phyloP scores from a whole-genome alignment of 2,329 filamentous ascomycete genomes.

The Stagonosporopsis rhizophila region DNA sequence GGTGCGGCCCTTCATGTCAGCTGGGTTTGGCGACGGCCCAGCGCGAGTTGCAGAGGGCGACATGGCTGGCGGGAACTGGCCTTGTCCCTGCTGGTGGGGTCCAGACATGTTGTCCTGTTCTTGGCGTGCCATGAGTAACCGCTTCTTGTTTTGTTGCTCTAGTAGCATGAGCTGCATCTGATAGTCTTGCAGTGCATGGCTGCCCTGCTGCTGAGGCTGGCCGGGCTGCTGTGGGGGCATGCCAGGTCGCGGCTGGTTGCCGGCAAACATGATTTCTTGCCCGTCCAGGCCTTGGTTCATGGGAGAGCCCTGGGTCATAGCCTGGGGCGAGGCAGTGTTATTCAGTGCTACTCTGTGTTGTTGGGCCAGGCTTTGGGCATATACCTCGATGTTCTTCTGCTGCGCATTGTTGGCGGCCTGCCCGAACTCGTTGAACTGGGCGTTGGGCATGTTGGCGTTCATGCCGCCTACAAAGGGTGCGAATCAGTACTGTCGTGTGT shows the following conservation, averaged over 20 bases:
- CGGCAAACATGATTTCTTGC: constrained; percentile 44
- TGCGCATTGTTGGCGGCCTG: constrained; percentile 66
- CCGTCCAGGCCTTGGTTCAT: constrained; percentile 69
- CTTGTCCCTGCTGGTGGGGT: constrained; percentile 56
- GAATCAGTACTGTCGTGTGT: constrained; percentile 54
- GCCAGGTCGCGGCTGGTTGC: constrained; percentile 42
- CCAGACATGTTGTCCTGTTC: constrained; percentile 73
- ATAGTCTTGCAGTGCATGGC: constrained; percentile 84
- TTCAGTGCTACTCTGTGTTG: constrained; percentile 83
- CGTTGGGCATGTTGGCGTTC: constrained; percentile 74
- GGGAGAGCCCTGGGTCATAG: constrained; percentile 80
- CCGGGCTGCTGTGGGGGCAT: constrained; percentile 68
- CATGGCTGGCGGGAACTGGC: constrained; percentile 68
- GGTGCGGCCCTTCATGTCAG: constrained; percentile 79
- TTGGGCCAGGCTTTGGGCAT: constrained; percentile 82
- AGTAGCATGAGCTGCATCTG: constrained; percentile 89
- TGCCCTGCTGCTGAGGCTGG: constrained; percentile 64
- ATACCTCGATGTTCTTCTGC: constrained; percentile 85
- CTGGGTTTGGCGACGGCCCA: constrained; percentile 77
- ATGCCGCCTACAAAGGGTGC: constrained; percentile 68
- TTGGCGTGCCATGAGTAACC: constrained; percentile 81
- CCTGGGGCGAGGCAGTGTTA: constrained; percentile 80
- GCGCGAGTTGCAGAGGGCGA: constrained; percentile 73
- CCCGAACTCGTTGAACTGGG: constrained; percentile 74
- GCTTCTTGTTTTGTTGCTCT: constrained; percentile 87